Percentiles rank a stretch among this genome's conserved stretches.
Conservation (phyloP, 2,329 filamentous ascomycete species). For the Trichoderma simmonsii region DNA sequence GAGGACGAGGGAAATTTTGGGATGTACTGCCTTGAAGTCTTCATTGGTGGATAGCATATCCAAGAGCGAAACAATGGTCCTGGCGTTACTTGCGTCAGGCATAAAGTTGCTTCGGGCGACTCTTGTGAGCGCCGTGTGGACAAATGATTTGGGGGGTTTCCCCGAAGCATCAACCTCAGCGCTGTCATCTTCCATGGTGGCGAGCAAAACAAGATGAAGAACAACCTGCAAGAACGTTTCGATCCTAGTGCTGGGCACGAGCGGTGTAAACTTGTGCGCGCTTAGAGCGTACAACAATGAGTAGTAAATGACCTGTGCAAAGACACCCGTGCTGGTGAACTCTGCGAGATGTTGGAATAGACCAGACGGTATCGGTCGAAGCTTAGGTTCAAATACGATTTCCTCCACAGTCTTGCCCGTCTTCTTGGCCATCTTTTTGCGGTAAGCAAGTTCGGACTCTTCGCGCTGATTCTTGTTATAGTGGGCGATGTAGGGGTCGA, state of each 20-base stretch:
- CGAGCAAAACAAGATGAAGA: constrained; percentile 80
- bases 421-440: constrained; percentile 81
- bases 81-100: constrained; percentile 52
- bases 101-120: constrained; percentile 61
- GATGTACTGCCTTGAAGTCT: constrained; percentile 76
- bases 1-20: constrained; percentile 80
- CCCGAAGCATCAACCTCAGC: constrained; percentile 50
- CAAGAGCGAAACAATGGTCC: constrained; percentile 63
- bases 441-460: constrained; percentile 87
- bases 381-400: constrained; percentile 85
- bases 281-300: constrained; percentile 77
- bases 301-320: constrained; percentile 87
- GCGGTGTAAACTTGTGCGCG: constrained; percentile 64
- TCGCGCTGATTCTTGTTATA: constrained; percentile 97
- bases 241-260: constrained; percentile 75
- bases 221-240: constrained; percentile 92
- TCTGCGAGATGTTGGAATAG: constrained; percentile 71
- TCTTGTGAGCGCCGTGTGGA: constrained; percentile 65
- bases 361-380: constrained; percentile 72
- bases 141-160: constrained; percentile 62
- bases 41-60: constrained; percentile 63
- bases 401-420: constrained; percentile 77
- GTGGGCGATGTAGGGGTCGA: constrained; percentile 94
- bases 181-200: constrained; percentile 75
- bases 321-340: constrained; percentile 81